These are phyloP conservation scores for Stachybotrys chlorohalonatus DNA, from an alignment of 2,329 filamentous ascomycete genomes.

Conservation along the genomic window DNA sequence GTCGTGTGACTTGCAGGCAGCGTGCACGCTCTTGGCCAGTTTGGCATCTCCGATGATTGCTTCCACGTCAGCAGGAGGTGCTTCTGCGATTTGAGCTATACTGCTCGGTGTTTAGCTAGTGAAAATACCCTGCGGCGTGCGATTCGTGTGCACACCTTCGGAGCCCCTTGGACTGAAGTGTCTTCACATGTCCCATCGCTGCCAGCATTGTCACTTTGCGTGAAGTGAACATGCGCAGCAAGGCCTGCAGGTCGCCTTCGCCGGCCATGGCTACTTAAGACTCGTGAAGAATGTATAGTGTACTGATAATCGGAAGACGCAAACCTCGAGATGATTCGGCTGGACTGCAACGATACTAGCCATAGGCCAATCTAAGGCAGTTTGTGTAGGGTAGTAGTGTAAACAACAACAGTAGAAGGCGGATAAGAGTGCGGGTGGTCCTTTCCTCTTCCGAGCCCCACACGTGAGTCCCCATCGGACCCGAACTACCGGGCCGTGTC, in stretches of 20 bases:
- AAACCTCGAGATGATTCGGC: too few relatives aligned
- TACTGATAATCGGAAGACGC: not conserved
- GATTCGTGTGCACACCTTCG: slow-evolving; percentile 34
- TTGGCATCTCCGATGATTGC: slow-evolving; percentile 38
- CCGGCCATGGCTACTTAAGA: slow-evolving; percentile 33
- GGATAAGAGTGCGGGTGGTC: not conserved
- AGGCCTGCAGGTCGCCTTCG: slow-evolving; percentile 51
- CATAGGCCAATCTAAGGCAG: too few relatives aligned
- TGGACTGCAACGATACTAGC: too few relatives aligned
- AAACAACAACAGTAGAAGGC: not conserved
- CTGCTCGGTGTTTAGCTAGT: slow-evolving; percentile 18
- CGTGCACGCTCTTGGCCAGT: slow-evolving; percentile 39
- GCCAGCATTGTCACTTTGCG: slow-evolving; percentile 51
- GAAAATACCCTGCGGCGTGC: not conserved
- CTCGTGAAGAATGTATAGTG: not conserved
- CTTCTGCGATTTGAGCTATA: slow-evolving; percentile 46
- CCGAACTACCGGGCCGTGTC: slow-evolving; percentile 10
- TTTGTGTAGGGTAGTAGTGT: not conserved
- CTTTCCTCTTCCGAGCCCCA: not conserved
- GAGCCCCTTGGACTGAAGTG: slow-evolving; percentile 44
- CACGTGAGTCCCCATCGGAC: slow-evolving; percentile 1
- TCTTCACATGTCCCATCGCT: slow-evolving; percentile 49
- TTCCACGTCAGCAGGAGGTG: slow-evolving; percentile 33
- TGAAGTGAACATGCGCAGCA: slow-evolving; percentile 49
- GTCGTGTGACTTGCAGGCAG: slow-evolving; percentile 43